A percentile compares a stretch with the other conserved stretches of the same genome.
Conservation (phyloP, 768 basidiomycete genomes). For the Mycena belliarum region DNA sequence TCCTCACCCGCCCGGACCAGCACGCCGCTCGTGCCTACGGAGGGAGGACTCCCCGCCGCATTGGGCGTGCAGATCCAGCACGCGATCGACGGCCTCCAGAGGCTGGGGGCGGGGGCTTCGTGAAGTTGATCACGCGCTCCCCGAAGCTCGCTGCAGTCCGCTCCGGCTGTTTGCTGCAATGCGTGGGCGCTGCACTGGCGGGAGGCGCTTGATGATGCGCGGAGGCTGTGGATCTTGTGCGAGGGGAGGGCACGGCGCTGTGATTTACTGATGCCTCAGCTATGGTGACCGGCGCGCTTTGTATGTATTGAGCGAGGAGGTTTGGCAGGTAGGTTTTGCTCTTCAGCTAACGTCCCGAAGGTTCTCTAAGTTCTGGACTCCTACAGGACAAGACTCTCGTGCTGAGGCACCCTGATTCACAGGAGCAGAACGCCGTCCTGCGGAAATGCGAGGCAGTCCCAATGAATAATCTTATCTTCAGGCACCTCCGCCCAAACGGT, state of each 20-base stretch:
- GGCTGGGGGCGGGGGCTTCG: conserved; percentile 9
- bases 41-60: not conserved
- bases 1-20: not conserved
- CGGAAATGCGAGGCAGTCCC: conserved; percentile 20
- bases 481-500: no score
- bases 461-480: conserved; percentile 1
- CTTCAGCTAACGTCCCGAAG: not conserved
- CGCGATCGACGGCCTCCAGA: conserved; percentile 4
- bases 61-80: conserved; percentile 8
- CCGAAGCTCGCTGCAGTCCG: conserved; percentile 23
- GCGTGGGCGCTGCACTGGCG: not conserved
- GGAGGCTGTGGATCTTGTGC: conserved; percentile 14
- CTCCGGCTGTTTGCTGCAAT: conserved; percentile 19
- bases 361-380: not conserved
- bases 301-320: conserved; percentile 19
- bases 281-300: conserved; percentile 15
- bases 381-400: conserved; percentile 19
- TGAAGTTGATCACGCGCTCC: conserved; percentile 22
- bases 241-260: conserved; percentile 17
- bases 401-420: conserved; percentile 11
- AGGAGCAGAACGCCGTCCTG: conserved; percentile 17
- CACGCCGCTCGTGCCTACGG: not conserved
- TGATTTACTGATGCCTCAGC: conserved; percentile 8
- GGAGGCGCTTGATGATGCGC: not conserved
- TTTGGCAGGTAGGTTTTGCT: conserved; percentile 14